These are phyloP conservation scores for Curvularia eragrostidis DNA, from an alignment of 2,329 filamentous ascomycete species.

Conservation along the genomic window DNA sequence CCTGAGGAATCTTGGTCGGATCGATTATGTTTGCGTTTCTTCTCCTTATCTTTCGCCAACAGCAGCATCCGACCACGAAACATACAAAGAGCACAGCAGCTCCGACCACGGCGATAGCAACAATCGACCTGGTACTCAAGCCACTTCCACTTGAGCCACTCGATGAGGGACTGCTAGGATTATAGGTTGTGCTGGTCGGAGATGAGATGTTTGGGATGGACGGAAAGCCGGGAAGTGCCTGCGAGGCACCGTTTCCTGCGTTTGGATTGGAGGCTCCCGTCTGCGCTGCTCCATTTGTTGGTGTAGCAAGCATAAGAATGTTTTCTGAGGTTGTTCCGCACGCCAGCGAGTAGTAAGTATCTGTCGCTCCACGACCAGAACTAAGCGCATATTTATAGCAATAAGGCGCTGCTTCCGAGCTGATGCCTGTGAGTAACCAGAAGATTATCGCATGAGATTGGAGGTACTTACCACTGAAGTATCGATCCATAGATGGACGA, in stretches of 20 bases:
- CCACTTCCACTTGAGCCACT: neutral
- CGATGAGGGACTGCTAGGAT: neutral
- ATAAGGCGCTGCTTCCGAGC: conserved; percentile 9
- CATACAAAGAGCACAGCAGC: neutral
- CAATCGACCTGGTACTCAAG: conserved; percentile 8
- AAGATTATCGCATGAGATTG: too few relatives aligned
- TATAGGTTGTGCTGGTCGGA: neutral
- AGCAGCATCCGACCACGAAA: conserved; percentile 3
- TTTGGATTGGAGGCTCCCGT: neutral
- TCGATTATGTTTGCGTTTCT: neutral
- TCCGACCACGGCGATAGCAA: conserved; percentile 5
- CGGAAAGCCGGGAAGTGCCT: neutral
- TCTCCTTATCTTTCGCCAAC: neutral
- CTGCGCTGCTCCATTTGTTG: conserved; percentile 1
- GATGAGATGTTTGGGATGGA: neutral
- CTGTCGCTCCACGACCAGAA: neutral
- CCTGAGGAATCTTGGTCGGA: neutral
- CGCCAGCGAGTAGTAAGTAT: conserved; percentile 8
- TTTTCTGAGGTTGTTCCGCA: conserved; percentile 11
- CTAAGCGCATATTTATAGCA: conserved; percentile 11
- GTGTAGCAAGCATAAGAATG: conserved; percentile 9
- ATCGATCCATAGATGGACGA: conserved; percentile 9
- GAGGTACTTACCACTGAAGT: conserved; percentile 7
- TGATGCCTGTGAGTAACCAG: neutral
- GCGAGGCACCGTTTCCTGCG: neutral